Conservation (phyloP, 371 early-diverging fungal genomes). For the Zopfochytrium polystomum region DNA sequence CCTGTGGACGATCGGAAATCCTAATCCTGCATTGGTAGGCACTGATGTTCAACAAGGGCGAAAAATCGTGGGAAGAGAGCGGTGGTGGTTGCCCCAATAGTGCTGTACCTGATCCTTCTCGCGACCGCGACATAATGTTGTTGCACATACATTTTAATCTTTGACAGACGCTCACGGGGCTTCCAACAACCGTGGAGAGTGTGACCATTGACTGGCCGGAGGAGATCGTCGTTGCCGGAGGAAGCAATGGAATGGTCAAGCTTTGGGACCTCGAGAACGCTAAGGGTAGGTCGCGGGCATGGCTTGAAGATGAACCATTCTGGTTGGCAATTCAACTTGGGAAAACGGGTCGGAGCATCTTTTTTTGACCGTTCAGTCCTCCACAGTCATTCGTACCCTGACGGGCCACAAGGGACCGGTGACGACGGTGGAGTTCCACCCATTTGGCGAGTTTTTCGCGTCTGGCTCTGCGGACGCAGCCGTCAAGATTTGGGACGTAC, state of each 20-base stretch:
- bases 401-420: constrained; percentile 53
- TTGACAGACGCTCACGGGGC: constrained; percentile 46
- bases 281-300: constrained; percentile 53
- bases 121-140: background rate
- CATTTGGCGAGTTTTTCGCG: constrained; percentile 64
- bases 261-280: constrained; percentile 60
- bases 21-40: constrained; percentile 42
- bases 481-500: constrained; percentile 64
- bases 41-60: background rate
- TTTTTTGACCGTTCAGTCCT: constrained; percentile 6
- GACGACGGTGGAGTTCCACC: constrained; percentile 55
- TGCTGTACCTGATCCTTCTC: background rate
- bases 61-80: background rate
- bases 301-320: no score
- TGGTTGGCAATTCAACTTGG: background rate
- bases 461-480: constrained; percentile 58
- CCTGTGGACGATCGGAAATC: constrained; percentile 53
- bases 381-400: constrained; percentile 53
- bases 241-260: constrained; percentile 53
- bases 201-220: constrained; percentile 54
- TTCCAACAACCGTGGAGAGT: constrained; percentile 40
- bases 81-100: background rate
- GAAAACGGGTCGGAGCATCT: background rate
- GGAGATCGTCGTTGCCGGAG: constrained; percentile 55
- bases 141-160: background rate